Percentiles rank a stretch among this genome's conserved stretches.
These are phyloP conservation scores for Macrolepiota fuliginosa DNA, from an alignment of 768 basidiomycete genomes.

Conservation along the genomic window DNA sequence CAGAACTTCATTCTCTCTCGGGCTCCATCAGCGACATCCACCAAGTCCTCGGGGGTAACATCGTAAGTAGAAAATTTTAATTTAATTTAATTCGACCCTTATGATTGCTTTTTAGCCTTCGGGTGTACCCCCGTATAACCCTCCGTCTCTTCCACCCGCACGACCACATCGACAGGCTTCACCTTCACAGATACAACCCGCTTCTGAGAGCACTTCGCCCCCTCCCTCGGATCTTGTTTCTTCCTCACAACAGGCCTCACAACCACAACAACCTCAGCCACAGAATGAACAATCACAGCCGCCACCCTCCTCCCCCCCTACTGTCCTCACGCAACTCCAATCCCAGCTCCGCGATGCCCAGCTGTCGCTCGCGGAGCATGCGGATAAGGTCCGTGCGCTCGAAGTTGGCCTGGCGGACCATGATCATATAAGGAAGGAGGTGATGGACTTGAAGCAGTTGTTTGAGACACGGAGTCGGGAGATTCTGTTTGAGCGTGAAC, in stretches of 20 bases:
- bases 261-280: slow-evolving; percentile 38
- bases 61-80: slow-evolving; percentile 47
- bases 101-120: slow-evolving; percentile 41
- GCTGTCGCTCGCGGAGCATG: slow-evolving; percentile 66
- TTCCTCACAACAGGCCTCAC: slow-evolving; percentile 23
- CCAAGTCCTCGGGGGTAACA: slow-evolving; percentile 81
- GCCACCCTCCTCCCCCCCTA: slow-evolving; percentile 21
- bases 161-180: slow-evolving; percentile 37
- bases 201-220: slow-evolving; percentile 6
- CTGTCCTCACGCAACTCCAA: slow-evolving; percentile 62
- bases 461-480: slow-evolving; percentile 67
- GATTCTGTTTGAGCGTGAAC: slow-evolving; percentile 18
- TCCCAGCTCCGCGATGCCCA: slow-evolving; percentile 85
- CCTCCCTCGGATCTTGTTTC: slow-evolving; percentile 23
- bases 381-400: slow-evolving; percentile 79
- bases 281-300: slow-evolving; percentile 20
- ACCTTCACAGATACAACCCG: slow-evolving; percentile 4
- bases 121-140: slow-evolving; percentile 55
- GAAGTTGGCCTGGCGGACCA: slow-evolving; percentile 84
- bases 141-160: slow-evolving; percentile 64
- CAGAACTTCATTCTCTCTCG: slow-evolving; percentile 76
- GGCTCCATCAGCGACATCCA: slow-evolving; percentile 88
- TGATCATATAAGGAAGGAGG: slow-evolving; percentile 77
- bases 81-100: background rate
- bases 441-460: slow-evolving; percentile 66